Evolutionary conservation across 2,329 filamentous ascomycete species (phyloP).

Genomic region (Sporothrix protearum): DNA sequence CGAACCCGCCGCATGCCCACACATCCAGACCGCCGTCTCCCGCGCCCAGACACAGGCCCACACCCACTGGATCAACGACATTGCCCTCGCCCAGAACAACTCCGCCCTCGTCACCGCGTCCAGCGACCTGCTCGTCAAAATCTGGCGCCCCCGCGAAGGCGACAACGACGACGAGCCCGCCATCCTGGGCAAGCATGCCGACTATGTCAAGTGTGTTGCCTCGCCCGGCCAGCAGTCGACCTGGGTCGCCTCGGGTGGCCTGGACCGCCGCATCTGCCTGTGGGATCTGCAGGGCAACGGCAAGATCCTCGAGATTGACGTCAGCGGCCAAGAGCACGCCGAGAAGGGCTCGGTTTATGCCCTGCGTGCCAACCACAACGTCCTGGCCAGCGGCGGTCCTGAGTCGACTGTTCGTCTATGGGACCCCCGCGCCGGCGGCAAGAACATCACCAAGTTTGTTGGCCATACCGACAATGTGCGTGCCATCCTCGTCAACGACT

Average conservation of each 20-base stretch:
- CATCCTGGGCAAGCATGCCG: constrained; percentile 86
- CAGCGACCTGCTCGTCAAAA: constrained; percentile 88
- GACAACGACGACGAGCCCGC: constrained; percentile 64
- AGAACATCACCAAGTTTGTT: constrained; percentile 91
- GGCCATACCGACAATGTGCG: constrained; percentile 94
- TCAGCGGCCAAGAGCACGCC: constrained; percentile 73
- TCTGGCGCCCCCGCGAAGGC: constrained; percentile 76
- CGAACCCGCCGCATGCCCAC: constrained; percentile 33
- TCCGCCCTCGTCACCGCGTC: constrained; percentile 81
- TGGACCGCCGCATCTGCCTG: constrained; percentile 86
- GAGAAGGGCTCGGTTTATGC: constrained; percentile 97
- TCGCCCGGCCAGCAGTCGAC: constrained; percentile 61
- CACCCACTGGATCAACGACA: constrained; percentile 95
- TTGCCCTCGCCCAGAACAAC: constrained; percentile 74
- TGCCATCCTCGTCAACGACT: constrained; percentile 82
- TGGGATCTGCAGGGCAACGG: constrained; percentile 91
- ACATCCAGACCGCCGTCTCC: constrained; percentile 49
- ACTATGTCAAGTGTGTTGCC: constrained; percentile 94
- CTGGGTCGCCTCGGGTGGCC: constrained; percentile 91
- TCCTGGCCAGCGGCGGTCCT: constrained; percentile 88
- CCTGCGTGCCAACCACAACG: constrained; percentile 70
- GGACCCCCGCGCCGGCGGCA: constrained; percentile 76
- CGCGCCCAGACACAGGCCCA: constrained; percentile 67
- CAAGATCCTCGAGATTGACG: constrained; percentile 81
- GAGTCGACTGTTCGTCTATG: constrained; percentile 91